Evolutionary conservation across 495 filamentous ascomycete species (phyloP), one percentile per base, ranked within the genome.

Genomic region (Entonaema liquescens): DNA sequence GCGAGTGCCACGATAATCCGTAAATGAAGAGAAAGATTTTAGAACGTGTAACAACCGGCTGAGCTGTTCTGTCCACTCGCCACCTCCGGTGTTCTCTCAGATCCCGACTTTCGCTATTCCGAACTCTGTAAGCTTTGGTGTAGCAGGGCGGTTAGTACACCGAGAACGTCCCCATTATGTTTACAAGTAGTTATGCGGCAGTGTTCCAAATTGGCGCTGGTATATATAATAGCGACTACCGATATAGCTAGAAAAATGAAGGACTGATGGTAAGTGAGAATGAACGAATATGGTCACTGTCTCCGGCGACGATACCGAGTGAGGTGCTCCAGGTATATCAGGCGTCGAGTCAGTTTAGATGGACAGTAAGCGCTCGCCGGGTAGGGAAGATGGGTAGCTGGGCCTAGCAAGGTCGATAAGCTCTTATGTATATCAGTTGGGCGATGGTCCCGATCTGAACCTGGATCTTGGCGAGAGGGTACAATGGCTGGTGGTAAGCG

Each of bases 361-460:
- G 33, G 63, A 67, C 40, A 31, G 47, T 28, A 33, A 60, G 19
- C 42, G 36, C 25, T 64, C 28, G 49, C 55, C 52, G 61, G 49
- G 55, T n/a, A 69, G 33, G 40, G 17, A 60, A 47, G 50, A 53
- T 17, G 36, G 33, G 9, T n/a, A 62, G 23, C 38, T 69, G 40
- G 56, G 26, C 12, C 25, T 40, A 25, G n/a, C 3, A 52, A 65
- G 38, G 62, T 61, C 31, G 58, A 52, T 50, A 61, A 62, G 26
- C 52, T 66, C 61, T 62, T 58, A 62, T 69, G 49, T 62, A 69
- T 73, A 69, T 65, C 35, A 62, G 40, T 66, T 58, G 47, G 56
- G 62, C 28, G 65, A 66, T 66, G 52, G 33, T 62, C 12, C 7
- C 11, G 50, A 66, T 73, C 70, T 73, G 57, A 52, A 63, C 65